A percentile compares a stretch with the other conserved stretches of the same genome.
Evolutionary conservation across 805 yeast species (phyloP).

Genomic region (Starmerella apis): DNA sequence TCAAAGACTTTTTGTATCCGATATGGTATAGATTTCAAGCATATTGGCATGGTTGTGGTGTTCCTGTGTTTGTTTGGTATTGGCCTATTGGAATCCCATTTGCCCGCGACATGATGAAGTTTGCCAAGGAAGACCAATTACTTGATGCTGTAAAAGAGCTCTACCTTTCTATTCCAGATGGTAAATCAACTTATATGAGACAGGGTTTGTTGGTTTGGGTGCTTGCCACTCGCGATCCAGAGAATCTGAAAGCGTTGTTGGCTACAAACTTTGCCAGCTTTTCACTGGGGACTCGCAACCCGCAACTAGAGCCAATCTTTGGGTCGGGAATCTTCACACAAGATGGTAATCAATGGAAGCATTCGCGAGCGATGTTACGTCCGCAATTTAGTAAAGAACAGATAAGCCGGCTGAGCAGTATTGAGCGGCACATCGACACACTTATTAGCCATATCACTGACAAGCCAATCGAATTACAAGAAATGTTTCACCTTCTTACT

Average conservation of each 20-base stretch:
- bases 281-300: conserved; percentile 28
- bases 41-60: not conserved
- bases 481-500: conserved; percentile 23
- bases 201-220: conserved; percentile 10
- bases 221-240: conserved; percentile 27
- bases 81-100: conserved; percentile 6
- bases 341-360: conserved; percentile 33
- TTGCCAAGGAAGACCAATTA: not conserved
- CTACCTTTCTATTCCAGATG: not conserved
- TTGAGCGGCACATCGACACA: conserved; percentile 27
- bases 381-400: conserved; percentile 33
- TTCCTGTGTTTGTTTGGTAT: not conserved
- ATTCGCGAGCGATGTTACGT: conserved; percentile 32
- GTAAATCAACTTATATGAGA: not conserved
- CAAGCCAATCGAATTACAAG: conserved; percentile 19
- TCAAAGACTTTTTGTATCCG: conserved; percentile 1
- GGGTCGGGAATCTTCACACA: conserved; percentile 34
- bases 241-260: conserved; percentile 28
- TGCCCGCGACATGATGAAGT: not conserved
- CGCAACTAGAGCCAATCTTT: conserved; percentile 28
- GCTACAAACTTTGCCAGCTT: conserved; percentile 30
- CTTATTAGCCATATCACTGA: conserved; percentile 17
- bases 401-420: conserved; percentile 27
- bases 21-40: not conserved
- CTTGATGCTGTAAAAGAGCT: not conserved